These are phyloP conservation scores for Taphrina flavorubra DNA, from an alignment of 1,139 yeast species.

Conservation along the genomic window DNA sequence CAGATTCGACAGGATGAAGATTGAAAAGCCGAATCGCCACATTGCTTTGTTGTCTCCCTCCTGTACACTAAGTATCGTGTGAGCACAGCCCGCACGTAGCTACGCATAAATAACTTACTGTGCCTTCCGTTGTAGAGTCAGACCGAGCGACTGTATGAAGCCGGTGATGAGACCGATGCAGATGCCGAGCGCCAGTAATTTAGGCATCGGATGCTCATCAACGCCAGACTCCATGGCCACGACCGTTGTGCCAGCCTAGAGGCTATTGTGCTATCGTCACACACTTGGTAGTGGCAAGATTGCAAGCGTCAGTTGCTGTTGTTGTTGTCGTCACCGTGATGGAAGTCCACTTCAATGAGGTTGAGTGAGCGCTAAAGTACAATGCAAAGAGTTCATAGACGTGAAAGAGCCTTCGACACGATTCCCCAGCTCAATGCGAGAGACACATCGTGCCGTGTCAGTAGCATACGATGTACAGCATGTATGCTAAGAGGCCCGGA, in stretches of 20 bases:
- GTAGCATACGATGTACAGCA: too few relatives aligned
- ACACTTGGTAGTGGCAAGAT: background rate
- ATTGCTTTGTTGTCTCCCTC: constrained; percentile 49
- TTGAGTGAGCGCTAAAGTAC: background rate
- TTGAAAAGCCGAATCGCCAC: constrained; percentile 76
- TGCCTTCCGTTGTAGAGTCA: constrained; percentile 81
- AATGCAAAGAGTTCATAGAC: background rate
- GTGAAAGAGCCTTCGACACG: too few relatives aligned
- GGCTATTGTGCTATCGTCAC: background rate
- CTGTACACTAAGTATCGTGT: constrained; percentile 29
- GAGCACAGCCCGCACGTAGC: constrained; percentile 50
- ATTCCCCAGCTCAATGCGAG: too few relatives aligned
- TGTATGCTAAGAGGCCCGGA: background rate
- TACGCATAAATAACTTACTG: constrained; percentile 56
- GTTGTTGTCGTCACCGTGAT: background rate
- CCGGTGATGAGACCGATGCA: constrained; percentile 73
- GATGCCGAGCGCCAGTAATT: constrained; percentile 45
- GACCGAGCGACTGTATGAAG: constrained; percentile 77
- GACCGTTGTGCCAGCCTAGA: background rate
- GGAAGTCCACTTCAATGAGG: background rate
- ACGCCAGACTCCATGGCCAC: background rate
- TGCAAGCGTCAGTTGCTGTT: background rate
- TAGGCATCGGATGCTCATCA: constrained; percentile 38
- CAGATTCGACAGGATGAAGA: constrained; percentile 75
- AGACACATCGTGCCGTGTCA: too few relatives aligned